These are phyloP conservation scores for Syzygium jambos DNA, from an alignment of 345 rosid species.

Conservation along the genomic window DNA sequence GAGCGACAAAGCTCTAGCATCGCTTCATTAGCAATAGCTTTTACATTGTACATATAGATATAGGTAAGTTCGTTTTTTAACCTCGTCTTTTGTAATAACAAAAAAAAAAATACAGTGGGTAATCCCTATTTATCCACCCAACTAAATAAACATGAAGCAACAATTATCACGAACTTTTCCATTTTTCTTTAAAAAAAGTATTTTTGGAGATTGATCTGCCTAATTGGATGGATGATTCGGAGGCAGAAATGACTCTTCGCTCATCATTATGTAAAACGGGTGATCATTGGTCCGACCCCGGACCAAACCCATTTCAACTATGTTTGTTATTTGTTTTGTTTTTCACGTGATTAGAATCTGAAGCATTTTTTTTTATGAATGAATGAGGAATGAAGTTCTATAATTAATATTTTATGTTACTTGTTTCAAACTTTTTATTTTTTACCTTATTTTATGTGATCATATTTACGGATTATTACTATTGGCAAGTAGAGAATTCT, in stretches of 20 bases:
- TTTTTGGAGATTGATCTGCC: background rate
- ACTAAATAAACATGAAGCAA: background rate
- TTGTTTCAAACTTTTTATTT: background rate
- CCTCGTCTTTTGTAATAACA: background rate
- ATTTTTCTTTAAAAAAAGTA: background rate
- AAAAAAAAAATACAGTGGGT: background rate
- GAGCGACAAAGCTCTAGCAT: background rate
- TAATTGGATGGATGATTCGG: background rate
- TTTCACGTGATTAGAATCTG: too few species aligned
- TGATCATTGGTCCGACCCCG: accelerated
- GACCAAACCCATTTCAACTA: background rate
- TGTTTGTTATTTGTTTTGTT: too few species aligned
- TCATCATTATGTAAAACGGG: background rate
- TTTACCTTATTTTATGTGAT: background rate
- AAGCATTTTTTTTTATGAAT: background rate
- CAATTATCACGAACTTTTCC: background rate
- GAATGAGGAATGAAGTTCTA: background rate
- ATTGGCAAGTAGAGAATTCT: background rate
- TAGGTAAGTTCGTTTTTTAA: background rate
- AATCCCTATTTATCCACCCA: background rate
- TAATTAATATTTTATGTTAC: background rate
- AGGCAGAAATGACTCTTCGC: background rate
- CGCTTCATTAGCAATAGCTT: background rate
- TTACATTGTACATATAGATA: background rate
- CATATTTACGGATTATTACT: background rate